Percentiles rank a stretch among this genome's conserved stretches.
phyloP scores from a whole-genome alignment of 768 basidiomycete genomes.

The Strobilomyces echinocephalus region DNA sequence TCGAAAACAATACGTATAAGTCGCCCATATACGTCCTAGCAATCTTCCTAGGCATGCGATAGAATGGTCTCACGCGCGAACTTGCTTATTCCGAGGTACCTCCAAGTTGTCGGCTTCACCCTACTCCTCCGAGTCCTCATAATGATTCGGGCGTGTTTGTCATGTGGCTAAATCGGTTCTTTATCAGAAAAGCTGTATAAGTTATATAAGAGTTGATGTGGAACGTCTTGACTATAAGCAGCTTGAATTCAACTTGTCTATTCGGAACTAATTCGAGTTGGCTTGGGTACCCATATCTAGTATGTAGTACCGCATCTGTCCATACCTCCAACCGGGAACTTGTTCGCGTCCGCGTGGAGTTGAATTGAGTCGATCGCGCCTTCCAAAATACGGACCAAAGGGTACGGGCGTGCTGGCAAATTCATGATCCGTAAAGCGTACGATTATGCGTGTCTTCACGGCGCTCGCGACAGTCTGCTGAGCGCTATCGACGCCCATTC shows the following conservation, averaged over 20 bases:
- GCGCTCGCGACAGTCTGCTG: constrained; percentile 5
- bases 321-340: constrained; percentile 4
- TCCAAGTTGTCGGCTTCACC: constrained; percentile 20
- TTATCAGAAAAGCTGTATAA: constrained; percentile 26
- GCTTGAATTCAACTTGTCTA: constrained; percentile 8
- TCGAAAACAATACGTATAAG: constrained; percentile 27
- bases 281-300: constrained; percentile 21
- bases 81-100: constrained; percentile 24
- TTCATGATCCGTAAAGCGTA: constrained; percentile 5
- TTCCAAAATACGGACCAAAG: neutral
- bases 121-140: constrained; percentile 12
- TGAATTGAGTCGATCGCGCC: constrained; percentile 2
- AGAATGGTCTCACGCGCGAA: constrained; percentile 24
- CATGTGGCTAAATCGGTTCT: constrained; percentile 28
- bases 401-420: neutral
- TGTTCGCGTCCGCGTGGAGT: constrained; percentile 4
- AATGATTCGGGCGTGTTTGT: constrained; percentile 18
- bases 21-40: constrained; percentile 25
- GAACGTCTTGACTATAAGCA: constrained; percentile 20
- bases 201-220: constrained; percentile 12
- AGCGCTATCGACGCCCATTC: constrained; percentile 1
- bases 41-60: constrained; percentile 20
- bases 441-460: neutral
- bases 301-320: constrained; percentile 17
- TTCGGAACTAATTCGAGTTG: constrained; percentile 24